Evolutionary conservation across 78 protist genomes (phyloP), one percentile per base, ranked within the genome.

Genomic region (Dictyostelium intermedium): DNA sequence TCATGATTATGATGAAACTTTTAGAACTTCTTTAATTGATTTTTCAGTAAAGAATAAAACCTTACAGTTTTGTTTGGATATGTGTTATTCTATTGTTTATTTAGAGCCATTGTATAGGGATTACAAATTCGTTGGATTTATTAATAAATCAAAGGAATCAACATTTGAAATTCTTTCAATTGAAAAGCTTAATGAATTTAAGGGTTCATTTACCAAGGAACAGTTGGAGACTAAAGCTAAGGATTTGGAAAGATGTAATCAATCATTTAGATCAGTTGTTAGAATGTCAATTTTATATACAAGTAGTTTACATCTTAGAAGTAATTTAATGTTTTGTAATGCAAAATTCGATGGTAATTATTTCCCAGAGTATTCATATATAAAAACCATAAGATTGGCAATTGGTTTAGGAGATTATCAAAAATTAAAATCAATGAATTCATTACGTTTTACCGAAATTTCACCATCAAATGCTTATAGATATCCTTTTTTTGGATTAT

Each of bases 271-370:
- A 27, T n/a, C 14, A 66, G 27, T 66, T 3, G 34, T 30, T 27
- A 66, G 74, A 66, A 66, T 66, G 74, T 66, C 74, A 25, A 66
- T 66, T 27, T 27, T n/a, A 10, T 66, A 66, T 66, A 66, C 74
- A 0, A 66, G 74, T 27, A 27, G 74, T 25, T 27, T n/a, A 27
- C 74, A 66, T 66, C 2, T 66, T 8, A 66, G 74, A 66, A 30
- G 34, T 66, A 66, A 66, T 66, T 66, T 66, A 66, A 66, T 66
- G 74, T 66, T 66, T 66, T 66, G 74, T 66, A 66, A 66, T 66
- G 34, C 35, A 11, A 66, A 66, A 66, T 66, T 66, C 9, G 74
- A 66, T 66, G 10, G 37, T 66, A 66, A 66, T 27, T 66, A 66
- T 30, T 66, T 66, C 7, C 35, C 35, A 27, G 3, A 25, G 8